Base-by-base conservation (phyloP, 2,329 filamentous ascomycete genomes). In the Chaetomiaceae sp. region DNA sequence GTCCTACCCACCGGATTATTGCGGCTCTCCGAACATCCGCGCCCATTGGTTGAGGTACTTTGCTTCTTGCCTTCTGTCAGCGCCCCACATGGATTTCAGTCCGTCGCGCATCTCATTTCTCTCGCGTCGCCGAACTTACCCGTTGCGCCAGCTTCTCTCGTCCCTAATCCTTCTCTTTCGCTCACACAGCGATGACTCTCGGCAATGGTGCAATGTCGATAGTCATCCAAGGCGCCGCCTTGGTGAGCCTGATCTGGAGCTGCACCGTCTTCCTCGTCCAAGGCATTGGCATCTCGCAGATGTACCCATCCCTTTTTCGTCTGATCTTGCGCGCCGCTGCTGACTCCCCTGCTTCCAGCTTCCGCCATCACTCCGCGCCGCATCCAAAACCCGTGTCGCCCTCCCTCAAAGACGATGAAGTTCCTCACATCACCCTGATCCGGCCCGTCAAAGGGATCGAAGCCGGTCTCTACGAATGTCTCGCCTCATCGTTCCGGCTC, bases 361-460 rank as follows among this genome's bases (percentile, higher is more conserved):
- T 81, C 62, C 75, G 74, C 38, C 68, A 76, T 62, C 82, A 80
- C 66, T 80, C 80, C 0, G 70, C 68, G 1, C 72, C 70, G 3
- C 77, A 77, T 2, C 65, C 67, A n/a, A 69, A 74, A 6, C 73
- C 81, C 5, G 66, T 79, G 15, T 82, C 82, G 3, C 71, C 81
- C 1, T 69, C 68, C 0, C 70, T 85, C 1, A 69, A 71, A 4
- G 64, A 72, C 37, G 68, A 79, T 60, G 72, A 84, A 36, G 76
- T 90, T 3, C 92, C 91, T 15, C 85, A 89, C 72, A 80, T 99
- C 64, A 97, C 94, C 29, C 80, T 96, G 56, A 91, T 99, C 61
- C 88, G 94, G 2, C 95, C 94, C 0, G 86, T 96, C 60, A 97
- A 96, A 72, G 94, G 91, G 56, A 78, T 95, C 52, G 94, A 97